phyloP scores from a whole-genome alignment of 148 eudicot species.

The Arctostaphylos glauca region DNA sequence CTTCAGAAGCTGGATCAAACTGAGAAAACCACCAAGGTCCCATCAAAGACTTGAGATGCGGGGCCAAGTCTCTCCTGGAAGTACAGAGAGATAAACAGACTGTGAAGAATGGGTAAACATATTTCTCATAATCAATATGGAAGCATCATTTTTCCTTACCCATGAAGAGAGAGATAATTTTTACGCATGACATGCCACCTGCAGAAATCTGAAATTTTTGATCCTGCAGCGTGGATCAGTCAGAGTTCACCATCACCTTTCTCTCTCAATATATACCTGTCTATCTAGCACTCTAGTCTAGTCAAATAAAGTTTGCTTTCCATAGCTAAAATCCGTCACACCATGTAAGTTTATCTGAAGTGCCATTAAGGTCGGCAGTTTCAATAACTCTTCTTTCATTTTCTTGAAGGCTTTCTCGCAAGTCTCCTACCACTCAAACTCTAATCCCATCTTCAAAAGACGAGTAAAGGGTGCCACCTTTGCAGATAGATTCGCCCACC shows the following conservation, averaged over 20 bases:
- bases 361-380: too few species aligned
- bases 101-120: background rate
- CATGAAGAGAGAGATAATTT: background rate
- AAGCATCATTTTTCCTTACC: background rate
- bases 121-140: background rate
- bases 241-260: background rate
- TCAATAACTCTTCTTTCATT: too few species aligned
- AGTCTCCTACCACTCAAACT: too few species aligned
- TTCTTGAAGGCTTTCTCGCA: too few species aligned
- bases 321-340: background rate
- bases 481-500: background rate
- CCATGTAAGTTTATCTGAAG: background rate
- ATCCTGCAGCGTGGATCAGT: constrained; percentile 11
- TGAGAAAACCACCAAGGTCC: constrained; percentile 99
- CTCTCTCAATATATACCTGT: background rate
- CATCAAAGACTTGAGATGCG: constrained; percentile 81
- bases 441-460: too few species aligned
- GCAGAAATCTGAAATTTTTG: background rate
- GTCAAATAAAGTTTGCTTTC: background rate
- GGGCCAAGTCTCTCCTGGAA: constrained; percentile 85
- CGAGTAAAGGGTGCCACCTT: too few species aligned
- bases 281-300: background rate
- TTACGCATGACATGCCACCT: background rate
- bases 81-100: constrained; percentile 6
- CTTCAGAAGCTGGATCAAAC: constrained; percentile 87